A percentile compares a stretch with the other conserved stretches of the same genome.
phyloP scores from a whole-genome alignment of 441 rosid species.

The Sinapis alba region DNA sequence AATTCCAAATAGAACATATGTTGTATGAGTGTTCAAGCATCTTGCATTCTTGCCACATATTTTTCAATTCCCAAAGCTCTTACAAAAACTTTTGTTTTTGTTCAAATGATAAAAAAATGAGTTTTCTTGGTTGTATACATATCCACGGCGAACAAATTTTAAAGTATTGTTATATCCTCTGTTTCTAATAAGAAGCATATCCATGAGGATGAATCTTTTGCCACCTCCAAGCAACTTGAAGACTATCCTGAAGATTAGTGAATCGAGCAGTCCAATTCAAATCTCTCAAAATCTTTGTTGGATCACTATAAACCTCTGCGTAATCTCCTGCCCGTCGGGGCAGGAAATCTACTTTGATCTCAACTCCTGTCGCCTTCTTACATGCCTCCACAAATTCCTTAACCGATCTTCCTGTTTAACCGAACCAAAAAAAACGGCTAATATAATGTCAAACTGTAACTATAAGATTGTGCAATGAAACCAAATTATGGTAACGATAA shows the following conservation, averaged over 20 bases:
- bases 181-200: slow-evolving; percentile 33
- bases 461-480: neutral
- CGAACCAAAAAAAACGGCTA: slow-evolving; percentile 7
- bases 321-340: slow-evolving; percentile 60
- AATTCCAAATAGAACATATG: too few relatives aligned
- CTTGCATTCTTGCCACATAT: too few relatives aligned
- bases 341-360: slow-evolving; percentile 51
- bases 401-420: slow-evolving; percentile 51
- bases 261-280: slow-evolving; percentile 56
- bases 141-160: neutral
- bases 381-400: slow-evolving; percentile 69
- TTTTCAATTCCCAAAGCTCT: too few relatives aligned
- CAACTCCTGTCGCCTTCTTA: slow-evolving; percentile 58
- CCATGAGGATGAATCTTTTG: slow-evolving; percentile 57
- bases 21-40: too few relatives aligned
- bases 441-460: neutral
- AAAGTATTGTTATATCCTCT: slow-evolving; percentile 1
- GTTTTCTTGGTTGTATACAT: too few relatives aligned
- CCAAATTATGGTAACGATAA: neutral
- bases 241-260: slow-evolving; percentile 52
- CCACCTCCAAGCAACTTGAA: slow-evolving; percentile 63
- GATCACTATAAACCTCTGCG: slow-evolving; percentile 63
- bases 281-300: slow-evolving; percentile 51
- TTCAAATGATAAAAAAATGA: too few relatives aligned
- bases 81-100: too few relatives aligned